Evolutionary conservation across 2,329 filamentous ascomycete genomes (phyloP), one percentile per base, ranked within the genome.

Genomic region (Fusarium subtropicale): DNA sequence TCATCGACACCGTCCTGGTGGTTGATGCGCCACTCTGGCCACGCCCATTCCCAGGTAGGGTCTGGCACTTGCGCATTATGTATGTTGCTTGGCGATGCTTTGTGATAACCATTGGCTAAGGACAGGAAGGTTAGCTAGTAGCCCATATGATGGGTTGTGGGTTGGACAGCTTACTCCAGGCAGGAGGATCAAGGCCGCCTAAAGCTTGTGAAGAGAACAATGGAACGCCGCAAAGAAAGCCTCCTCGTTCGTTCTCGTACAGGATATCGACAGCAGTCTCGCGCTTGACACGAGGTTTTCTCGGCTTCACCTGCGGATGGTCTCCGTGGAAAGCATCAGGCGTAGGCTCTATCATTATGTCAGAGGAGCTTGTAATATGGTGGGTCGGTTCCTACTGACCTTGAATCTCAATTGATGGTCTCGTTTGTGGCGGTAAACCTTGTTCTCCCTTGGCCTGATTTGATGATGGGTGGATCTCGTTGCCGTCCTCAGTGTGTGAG

Each of bases 231-330:
- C 95, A 98, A 66, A 97, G 84, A 76, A 97, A 97, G 39, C 89
- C 90, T 13, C 96, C 96, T 60, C 96, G 88, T 81, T 99, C 92
- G 76, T 99, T 99, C 79, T 99, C 96, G 79, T 97, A 98, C 0
- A 99, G 84, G 7, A 98, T 87, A 68, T 99, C 96, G 64, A 98
- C 89, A 30, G 87, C 90, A 4, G 84, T 83, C 68, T 89, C 76
- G 81, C 85, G 66, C 76, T 80, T 60, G 79, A 75, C 66, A 34
- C 78, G 71, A 16, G 72, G 75, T 47, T 71, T 76, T 38, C 66
- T 76, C 11, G 78, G 77, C 41, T 78, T 77, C 34, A 82, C 80
- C 50, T 81, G 71, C n/a, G 80, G 57, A 31, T 69, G 56, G 33
- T 73, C 56, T 59, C 66, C 64, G 39, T 71, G 56, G 31, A 71